Evolutionary conservation across 169 alveolate species (phyloP), one percentile per base, ranked within the genome.

Genomic region (Cryptosporidium baileyi): DNA sequence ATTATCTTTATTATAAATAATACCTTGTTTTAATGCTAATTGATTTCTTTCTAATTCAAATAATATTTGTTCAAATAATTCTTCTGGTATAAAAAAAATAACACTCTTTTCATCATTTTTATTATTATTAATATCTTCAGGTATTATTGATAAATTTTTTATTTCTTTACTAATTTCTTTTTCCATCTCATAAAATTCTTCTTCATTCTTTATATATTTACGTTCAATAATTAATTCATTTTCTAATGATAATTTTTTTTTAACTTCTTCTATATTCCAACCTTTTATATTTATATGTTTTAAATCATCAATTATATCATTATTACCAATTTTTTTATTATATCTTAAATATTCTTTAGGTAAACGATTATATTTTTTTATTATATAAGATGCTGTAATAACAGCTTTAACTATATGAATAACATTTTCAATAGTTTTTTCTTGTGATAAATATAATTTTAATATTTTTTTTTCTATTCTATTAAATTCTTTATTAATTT

Each of bases 181-280:
- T 24, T 57, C 36, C n/a, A 74, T 54, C 49, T 74, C 59, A 24
- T 74, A 19, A 26, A 34, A 74, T 74, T 74, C 85, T 28, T 74
- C 59, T 6, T 36, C 60, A 54, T 59, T 74, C 47, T 74, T 51
- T 22, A 74, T 36, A 6, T 74, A 74, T 9, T 59, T 51, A n/a
- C 67, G 49, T 8, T 57, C 45, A 36, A 57, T 41, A 1, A 32
- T 32, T 36, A 74, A 36, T 17, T 38, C 57, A 34, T 74, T 74
- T 22, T 51, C 65, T 7, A 54, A n/a, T 7, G 63, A 17, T 4
- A 74, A 22, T 13, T 28, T 74, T 24, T 38, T 52, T 41, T 34
- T 34, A n/a, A 57, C 85, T 34, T 74, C 36, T 5, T 74, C 40
- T 19, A 74, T 7, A 41, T 52, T 24, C 85, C 85, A 74, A 1